These are phyloP conservation scores for Lycium ferocissimum DNA, from an alignment of 257 asterid genomes.

Conservation along the genomic window DNA sequence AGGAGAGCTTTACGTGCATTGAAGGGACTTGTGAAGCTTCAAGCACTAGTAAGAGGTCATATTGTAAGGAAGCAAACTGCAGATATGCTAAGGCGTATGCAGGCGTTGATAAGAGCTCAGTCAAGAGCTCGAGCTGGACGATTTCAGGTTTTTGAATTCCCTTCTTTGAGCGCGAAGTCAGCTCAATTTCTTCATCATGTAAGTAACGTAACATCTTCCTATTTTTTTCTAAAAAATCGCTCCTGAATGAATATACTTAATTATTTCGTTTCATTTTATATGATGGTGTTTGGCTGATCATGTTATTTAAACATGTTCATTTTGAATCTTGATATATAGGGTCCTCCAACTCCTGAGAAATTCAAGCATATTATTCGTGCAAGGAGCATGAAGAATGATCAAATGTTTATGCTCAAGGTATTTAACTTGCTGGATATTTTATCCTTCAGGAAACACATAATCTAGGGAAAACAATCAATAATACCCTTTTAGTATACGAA, in stretches of 20 bases:
- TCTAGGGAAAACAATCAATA: neutral
- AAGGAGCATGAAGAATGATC: constrained; percentile 59
- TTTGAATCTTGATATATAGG: constrained; percentile 50
- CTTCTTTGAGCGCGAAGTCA: constrained; percentile 55
- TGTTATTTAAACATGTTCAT: neutral
- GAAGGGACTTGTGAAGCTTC: constrained; percentile 67
- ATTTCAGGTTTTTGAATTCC: constrained; percentile 51
- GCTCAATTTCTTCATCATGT: constrained; percentile 55
- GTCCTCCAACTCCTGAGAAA: constrained; percentile 86
- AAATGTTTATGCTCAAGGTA: constrained; percentile 58
- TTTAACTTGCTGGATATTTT: neutral
- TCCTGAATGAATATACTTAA: neutral
- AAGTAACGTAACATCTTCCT: constrained; percentile 19
- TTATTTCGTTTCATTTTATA: neutral
- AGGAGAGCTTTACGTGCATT: constrained; percentile 60
- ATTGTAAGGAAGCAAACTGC: constrained; percentile 48
- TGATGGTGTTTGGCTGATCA: neutral
- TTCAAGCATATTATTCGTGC: constrained; percentile 57
- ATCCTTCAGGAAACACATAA: too few relatives aligned
- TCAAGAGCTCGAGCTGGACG: constrained; percentile 44
- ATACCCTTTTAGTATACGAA: too few relatives aligned
- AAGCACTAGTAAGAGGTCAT: constrained; percentile 66
- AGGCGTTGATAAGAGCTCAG: constrained; percentile 36
- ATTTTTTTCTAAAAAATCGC: neutral
- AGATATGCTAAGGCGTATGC: constrained; percentile 38